phyloP scores from a whole-genome alignment of 2,329 filamentous ascomycete genomes.

The Chaetomiaceae sp. region DNA sequence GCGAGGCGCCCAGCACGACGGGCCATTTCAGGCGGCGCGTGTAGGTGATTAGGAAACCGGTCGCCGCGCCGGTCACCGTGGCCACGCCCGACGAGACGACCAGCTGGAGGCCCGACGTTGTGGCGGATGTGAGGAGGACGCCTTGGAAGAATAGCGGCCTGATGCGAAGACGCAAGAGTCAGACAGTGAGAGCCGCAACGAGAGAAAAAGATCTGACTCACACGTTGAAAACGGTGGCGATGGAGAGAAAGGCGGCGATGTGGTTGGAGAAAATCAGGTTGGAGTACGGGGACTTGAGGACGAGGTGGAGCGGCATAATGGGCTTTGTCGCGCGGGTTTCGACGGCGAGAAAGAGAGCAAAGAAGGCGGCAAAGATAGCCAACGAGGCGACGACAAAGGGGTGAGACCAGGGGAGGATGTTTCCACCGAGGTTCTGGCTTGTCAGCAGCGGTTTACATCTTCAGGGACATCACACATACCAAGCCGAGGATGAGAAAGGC shows the following conservation, averaged over 20 bases:
- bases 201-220: too few relatives aligned
- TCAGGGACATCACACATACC: conserved; percentile 34
- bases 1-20: conserved; percentile 45
- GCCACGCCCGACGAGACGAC: conserved; percentile 57
- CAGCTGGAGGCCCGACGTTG: conserved; percentile 66
- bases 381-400: conserved; percentile 52
- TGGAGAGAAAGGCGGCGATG: conserved; percentile 46
- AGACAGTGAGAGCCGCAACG: too few relatives aligned
- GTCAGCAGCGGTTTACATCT: neutral
- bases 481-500: conserved; percentile 56
- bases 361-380: conserved; percentile 41
- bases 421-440: conserved; percentile 55
- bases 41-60: conserved; percentile 58
- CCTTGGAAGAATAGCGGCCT: conserved; percentile 70
- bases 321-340: conserved; percentile 48
- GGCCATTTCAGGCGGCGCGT: conserved; percentile 57
- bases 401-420: conserved; percentile 58
- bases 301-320: conserved; percentile 55
- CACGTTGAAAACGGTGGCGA: conserved; percentile 57
- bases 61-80: conserved; percentile 50
- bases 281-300: conserved; percentile 46
- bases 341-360: conserved; percentile 48
- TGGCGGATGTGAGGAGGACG: conserved; percentile 64
- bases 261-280: conserved; percentile 55
- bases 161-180: too few relatives aligned